phyloP scores from a whole-genome alignment of 1,284 basidiomycete genomes.

The Ustilago esculenta region DNA sequence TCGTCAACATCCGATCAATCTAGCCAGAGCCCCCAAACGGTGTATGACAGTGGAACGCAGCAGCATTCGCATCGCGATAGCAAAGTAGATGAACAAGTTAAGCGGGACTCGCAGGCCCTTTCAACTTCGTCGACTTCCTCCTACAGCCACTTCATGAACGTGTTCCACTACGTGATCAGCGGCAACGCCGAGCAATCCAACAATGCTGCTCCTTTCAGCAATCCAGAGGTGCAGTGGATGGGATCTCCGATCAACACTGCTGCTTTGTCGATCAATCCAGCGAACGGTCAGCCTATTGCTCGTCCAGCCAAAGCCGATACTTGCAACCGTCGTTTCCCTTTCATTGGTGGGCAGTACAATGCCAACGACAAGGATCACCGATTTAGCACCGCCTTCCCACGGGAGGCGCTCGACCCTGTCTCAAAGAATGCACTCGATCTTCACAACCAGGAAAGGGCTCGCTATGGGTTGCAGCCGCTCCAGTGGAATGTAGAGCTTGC shows the following conservation, averaged over 20 bases:
- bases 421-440: slow-evolving; percentile 33
- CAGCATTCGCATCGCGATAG: too few species aligned
- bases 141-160: slow-evolving; percentile 22
- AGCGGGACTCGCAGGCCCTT: neutral
- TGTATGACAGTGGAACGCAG: neutral
- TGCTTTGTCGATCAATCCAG: neutral
- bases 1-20: neutral
- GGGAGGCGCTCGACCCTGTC: slow-evolving; percentile 21
- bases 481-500: slow-evolving; percentile 48
- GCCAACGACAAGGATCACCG: slow-evolving; percentile 19
- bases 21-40: neutral
- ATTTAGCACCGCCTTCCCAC: slow-evolving; percentile 14
- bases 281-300: slow-evolving; percentile 13
- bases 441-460: slow-evolving; percentile 34
- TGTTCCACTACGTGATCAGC: slow-evolving; percentile 23
- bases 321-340: slow-evolving; percentile 43
- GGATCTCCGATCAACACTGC: neutral
- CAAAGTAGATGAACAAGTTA: neutral
- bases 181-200: slow-evolving; percentile 13
- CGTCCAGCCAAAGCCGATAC: slow-evolving; percentile 27
- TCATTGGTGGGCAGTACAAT: slow-evolving; percentile 10
- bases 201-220: slow-evolving; percentile 26
- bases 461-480: slow-evolving; percentile 22
- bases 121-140: slow-evolving; percentile 10
- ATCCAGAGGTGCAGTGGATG: slow-evolving; percentile 28